phyloP scores from a whole-genome alignment of 2,329 filamentous ascomycete genomes.

The Endothia cerciana region DNA sequence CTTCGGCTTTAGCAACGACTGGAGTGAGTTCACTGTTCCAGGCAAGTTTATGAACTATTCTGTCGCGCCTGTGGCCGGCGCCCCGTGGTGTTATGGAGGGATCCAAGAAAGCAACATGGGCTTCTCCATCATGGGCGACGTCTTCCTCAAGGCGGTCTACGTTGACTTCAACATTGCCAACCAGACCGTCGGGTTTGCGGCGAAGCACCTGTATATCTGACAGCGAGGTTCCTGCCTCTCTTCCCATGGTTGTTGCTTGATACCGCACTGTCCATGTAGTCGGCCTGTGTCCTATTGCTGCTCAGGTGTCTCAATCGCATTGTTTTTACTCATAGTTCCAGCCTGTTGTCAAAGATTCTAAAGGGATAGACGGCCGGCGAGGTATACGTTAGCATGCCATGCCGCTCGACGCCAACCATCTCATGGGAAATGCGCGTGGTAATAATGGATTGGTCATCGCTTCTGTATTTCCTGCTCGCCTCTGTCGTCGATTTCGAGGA shows the following conservation, averaged over 20 bases:
- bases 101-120: conserved; percentile 61
- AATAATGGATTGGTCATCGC: conserved; percentile 12
- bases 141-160: conserved; percentile 79
- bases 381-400: conserved; percentile 1
- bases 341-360: background rate
- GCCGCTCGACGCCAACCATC: conserved; percentile 7
- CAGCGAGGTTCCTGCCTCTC: conserved; percentile 1
- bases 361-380: background rate
- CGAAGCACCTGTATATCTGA: conserved; percentile 43
- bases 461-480: conserved; percentile 15
- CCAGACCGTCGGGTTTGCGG: conserved; percentile 51
- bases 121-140: conserved; percentile 74
- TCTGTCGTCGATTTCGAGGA: background rate
- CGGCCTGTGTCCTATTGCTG: background rate
- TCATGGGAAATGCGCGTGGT: conserved; percentile 20
- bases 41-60: conserved; percentile 51
- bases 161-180: conserved; percentile 68
- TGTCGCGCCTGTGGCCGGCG: conserved; percentile 54
- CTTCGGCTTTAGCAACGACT: conserved; percentile 50
- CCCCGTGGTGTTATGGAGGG: conserved; percentile 69
- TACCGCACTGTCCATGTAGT: background rate
- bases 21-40: conserved; percentile 52
- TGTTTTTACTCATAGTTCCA: background rate
- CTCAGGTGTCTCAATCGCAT: background rate
- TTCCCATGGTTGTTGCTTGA: background rate